These are phyloP conservation scores for Corymbia citriodora DNA, from an alignment of 441 rosid species.

Conservation along the genomic window DNA sequence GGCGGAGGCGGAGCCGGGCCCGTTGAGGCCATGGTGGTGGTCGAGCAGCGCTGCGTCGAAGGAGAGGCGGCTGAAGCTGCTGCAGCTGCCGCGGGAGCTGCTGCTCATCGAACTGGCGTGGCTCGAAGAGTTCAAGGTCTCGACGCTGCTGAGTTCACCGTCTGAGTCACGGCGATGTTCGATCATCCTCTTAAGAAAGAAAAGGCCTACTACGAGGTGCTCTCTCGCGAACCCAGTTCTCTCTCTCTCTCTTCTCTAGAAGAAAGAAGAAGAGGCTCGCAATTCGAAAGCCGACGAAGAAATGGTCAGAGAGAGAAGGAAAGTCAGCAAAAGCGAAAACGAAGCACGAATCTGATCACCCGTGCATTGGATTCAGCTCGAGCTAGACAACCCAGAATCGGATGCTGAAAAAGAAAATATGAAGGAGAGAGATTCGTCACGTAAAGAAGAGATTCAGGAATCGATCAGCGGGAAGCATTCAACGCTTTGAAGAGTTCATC, in stretches of 20 bases:
- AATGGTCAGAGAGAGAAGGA: background rate
- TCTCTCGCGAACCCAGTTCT: background rate
- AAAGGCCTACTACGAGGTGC: background rate
- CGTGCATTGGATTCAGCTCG: background rate
- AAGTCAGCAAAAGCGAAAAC: background rate
- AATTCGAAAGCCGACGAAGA: constrained; percentile 5
- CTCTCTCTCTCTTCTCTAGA: background rate
- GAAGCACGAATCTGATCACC: constrained; percentile 17
- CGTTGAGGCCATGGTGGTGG: constrained; percentile 7
- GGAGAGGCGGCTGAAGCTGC: constrained; percentile 67
- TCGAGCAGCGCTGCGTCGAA: constrained; percentile 37
- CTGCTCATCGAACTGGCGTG: constrained; percentile 45
- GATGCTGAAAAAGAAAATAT: background rate
- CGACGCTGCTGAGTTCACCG: constrained; percentile 41
- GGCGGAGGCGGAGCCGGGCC: constrained; percentile 1
- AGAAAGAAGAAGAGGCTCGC: constrained; percentile 1
- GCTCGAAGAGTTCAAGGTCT: constrained; percentile 35
- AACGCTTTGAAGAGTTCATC: background rate
- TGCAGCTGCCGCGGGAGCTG: constrained; percentile 39
- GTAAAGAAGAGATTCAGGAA: background rate
- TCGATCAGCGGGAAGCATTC: background rate
- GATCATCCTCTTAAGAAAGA: constrained; percentile 20
- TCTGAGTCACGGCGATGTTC: constrained; percentile 38
- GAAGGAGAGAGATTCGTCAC: background rate
- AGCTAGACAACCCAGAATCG: background rate